Evolutionary conservation across 345 rosid species (phyloP).

Genomic region (Acer campestre): DNA sequence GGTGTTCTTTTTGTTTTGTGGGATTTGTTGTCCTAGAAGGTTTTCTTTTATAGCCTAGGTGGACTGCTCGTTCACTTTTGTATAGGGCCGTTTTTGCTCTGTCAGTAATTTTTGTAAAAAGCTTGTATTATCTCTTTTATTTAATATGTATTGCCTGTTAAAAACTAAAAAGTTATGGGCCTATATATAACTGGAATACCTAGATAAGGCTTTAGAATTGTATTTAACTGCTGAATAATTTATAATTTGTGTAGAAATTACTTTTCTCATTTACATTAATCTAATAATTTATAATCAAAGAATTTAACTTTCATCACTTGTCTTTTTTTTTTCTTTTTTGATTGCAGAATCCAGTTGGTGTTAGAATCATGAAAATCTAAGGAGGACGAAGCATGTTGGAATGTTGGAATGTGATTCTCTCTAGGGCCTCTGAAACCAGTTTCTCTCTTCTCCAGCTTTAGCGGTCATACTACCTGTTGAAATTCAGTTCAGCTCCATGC

Average conservation of each 20-base stretch:
- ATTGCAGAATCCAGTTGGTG: constrained; percentile 2
- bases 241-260: not conserved
- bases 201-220: not conserved
- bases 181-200: not conserved
- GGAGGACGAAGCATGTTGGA: not conserved
- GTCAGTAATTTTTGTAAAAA: too few relatives aligned
- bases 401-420: not conserved
- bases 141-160: not conserved
- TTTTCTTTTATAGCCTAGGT: too few relatives aligned
- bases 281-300: not conserved
- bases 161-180: not conserved
- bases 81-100: too few relatives aligned
- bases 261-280: not conserved
- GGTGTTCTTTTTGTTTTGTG: too few relatives aligned
- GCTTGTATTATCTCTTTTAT: too few relatives aligned
- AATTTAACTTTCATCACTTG: not conserved
- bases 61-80: too few relatives aligned
- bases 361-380: not conserved
- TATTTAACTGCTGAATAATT: not conserved
- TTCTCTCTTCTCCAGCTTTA: not conserved
- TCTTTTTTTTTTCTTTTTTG: not conserved
- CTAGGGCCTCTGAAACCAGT: not conserved
- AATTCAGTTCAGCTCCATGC: constrained; percentile 4
- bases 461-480: not conserved
- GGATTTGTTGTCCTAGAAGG: too few relatives aligned